Evolutionary conservation across 73 alveolate genomes (phyloP).

Genomic region (Stentor roeselii): DNA sequence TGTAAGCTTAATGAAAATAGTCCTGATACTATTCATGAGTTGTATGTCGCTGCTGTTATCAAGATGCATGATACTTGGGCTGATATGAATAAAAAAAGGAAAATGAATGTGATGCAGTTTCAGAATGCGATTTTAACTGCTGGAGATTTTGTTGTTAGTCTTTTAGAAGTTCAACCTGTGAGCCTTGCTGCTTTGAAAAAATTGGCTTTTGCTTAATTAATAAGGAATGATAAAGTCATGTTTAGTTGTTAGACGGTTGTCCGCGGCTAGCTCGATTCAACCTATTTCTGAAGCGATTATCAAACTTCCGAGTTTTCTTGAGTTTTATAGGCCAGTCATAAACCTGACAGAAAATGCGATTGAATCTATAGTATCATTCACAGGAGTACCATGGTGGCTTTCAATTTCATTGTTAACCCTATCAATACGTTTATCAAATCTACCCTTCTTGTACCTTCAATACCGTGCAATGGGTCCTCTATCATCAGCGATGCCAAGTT

Average conservation of each 20-base stretch:
- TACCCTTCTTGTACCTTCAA: slow-evolving; percentile 4
- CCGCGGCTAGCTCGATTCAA: not conserved
- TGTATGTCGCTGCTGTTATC: slow-evolving; percentile 4
- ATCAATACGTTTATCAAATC: not conserved
- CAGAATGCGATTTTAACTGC: not conserved
- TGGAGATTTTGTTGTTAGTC: not conserved
- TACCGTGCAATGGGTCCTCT: not conserved
- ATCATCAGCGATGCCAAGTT: not conserved
- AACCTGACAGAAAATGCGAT: not conserved
- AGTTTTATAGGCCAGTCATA: slow-evolving; percentile 24
- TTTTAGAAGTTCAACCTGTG: not conserved
- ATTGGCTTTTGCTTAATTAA: slow-evolving; percentile 21
- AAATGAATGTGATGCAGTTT: slow-evolving; percentile 9
- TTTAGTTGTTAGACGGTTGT: slow-evolving; percentile 6
- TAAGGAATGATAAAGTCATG: too few relatives aligned
- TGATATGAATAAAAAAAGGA: not conserved
- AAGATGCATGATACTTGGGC: slow-evolving; percentile 12
- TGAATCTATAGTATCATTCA: not conserved
- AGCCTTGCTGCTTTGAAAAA: not conserved
- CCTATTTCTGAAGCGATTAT: not conserved
- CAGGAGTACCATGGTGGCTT: slow-evolving; percentile 28
- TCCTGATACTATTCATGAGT: not conserved
- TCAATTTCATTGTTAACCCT: not conserved
- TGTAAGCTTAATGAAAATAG: not conserved
- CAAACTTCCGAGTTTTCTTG: not conserved